Base-by-base conservation (phyloP, 2,329 filamentous ascomycete genomes). In the Penicillium oxalicum region DNA sequence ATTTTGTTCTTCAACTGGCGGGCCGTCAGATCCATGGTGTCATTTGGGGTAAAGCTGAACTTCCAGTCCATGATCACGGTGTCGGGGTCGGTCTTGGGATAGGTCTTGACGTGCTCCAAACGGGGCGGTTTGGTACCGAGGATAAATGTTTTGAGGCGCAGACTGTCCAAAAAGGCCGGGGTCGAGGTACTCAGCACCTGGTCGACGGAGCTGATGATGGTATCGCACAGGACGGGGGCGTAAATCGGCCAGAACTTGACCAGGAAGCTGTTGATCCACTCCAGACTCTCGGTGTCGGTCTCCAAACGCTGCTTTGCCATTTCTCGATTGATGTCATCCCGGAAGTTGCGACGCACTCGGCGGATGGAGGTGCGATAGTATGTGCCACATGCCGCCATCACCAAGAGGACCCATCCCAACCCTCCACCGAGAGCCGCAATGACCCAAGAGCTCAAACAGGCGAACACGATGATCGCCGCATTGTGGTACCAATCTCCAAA, bases 211-310 rank as follows among this genome's bases (percentile, higher is more conserved):
- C 84, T 89, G 70, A 97, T 87, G 61, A 98, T 87, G 24, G 89
- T 94, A 59, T 93, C 83, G 52, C 90, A 91, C 9, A 98, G 80
- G 8, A 97, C 88, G 1, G 93, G 93, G 47, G 93, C 89, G 67
- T 95, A 97, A 63, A 98, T 98, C 53, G 93, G 93, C 93, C 93
- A 98, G 74, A 98, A 98, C 69, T 98, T 98, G 72, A 94, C 83
- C 61, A 98, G 69, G 74, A 98, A 98, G 60, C 89, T 95, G 77
- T 98, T 98, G 70, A 98, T 97, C 93, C 93, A 98, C 70, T 98
- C 93, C 42, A 98, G 76, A 48, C 87, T 93, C 71, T 98, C 93
- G 26, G 83, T 83, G 60, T 98, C 93, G 7, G 84, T 93, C 60
- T 97, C 93, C 46, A 98, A 76, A 61, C 80, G 87, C 69, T 85